Conservation (phyloP, 306 rosid species). For the Begonia peltatifolia region DNA sequence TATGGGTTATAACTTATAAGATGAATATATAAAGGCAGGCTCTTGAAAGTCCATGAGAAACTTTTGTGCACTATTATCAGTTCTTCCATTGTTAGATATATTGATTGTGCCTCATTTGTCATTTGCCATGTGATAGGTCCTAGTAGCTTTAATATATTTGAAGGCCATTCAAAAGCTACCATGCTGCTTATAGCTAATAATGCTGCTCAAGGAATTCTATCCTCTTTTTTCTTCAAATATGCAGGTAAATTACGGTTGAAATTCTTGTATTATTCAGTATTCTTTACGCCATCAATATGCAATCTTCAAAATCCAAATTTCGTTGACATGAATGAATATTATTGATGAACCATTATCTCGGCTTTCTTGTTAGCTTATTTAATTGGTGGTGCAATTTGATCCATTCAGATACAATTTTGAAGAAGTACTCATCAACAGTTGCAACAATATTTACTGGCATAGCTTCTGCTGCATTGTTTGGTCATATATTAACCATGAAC, state of each 20-base stretch:
- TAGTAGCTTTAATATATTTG: conserved; percentile 70
- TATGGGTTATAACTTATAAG: too few relatives aligned
- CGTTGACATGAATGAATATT: too few relatives aligned
- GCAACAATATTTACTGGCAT: conserved; percentile 99
- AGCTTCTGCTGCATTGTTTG: conserved; percentile 84
- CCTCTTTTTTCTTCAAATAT: conserved; percentile 97
- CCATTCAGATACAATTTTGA: conserved; percentile 84
- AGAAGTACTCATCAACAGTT: conserved; percentile 95
- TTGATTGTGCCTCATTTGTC: conserved; percentile 4
- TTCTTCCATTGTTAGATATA: too few relatives aligned
- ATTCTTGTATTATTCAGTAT: too few relatives aligned
- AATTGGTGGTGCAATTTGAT: conserved; percentile 10
- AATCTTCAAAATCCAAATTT: too few relatives aligned
- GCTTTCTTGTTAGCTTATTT: background rate
- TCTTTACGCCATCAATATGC: too few relatives aligned
- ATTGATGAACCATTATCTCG: too few relatives aligned
- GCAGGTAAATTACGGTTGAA: conserved; percentile 45
- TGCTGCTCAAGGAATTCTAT: conserved; percentile 98
- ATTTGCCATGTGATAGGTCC: conserved; percentile 56
- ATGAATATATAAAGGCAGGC: too few relatives aligned
- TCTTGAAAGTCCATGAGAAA: too few relatives aligned
- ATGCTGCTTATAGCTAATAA: conserved; percentile 82
- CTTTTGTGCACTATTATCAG: too few relatives aligned
- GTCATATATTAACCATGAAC: conserved; percentile 88
- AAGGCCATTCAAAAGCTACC: conserved; percentile 97